Conservation (phyloP, 2,329 filamentous ascomycete genomes). For the Eutypella sp. region DNA sequence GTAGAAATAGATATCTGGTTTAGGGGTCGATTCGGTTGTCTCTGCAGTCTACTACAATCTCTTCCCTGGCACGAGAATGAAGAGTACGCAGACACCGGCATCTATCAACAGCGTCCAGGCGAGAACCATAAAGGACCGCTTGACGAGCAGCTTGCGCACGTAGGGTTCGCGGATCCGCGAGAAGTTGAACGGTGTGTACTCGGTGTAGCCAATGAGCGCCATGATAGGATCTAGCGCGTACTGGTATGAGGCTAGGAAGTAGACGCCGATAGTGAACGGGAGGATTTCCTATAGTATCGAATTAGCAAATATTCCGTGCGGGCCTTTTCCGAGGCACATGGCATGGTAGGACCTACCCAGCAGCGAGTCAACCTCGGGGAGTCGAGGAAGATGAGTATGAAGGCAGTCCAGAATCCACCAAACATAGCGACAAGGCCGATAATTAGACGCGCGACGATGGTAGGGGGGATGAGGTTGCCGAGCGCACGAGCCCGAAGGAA, state of each 20-base stretch:
- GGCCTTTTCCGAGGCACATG: no score
- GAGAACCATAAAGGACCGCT: constrained; percentile 77
- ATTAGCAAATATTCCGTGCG: constrained; percentile 11
- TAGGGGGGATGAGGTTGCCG: constrained; percentile 90
- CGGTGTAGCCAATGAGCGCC: constrained; percentile 83
- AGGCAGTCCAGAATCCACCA: constrained; percentile 88
- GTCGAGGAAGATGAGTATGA: constrained; percentile 88
- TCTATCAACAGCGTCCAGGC: constrained; percentile 71
- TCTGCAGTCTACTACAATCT: constrained; percentile 48
- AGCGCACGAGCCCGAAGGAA: constrained; percentile 93
- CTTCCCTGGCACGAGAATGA: constrained; percentile 92
- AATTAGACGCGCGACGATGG: constrained; percentile 79
- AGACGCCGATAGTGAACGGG: constrained; percentile 87
- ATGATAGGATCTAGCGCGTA: constrained; percentile 92
- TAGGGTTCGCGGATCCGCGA: constrained; percentile 85
- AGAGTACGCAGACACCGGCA: constrained; percentile 78
- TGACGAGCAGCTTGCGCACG: constrained; percentile 77
- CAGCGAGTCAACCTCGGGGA: constrained; percentile 67
- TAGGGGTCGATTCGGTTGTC: no score
- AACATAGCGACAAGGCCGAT: constrained; percentile 83
- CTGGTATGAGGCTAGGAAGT: constrained; percentile 85
- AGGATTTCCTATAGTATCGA: constrained; percentile 55
- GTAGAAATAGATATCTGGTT: no score
- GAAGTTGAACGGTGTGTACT: constrained; percentile 95
- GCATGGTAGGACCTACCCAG: constrained; percentile 65